A percentile compares a stretch with the other conserved stretches of the same genome.
Conservation (phyloP, 495 filamentous ascomycete genomes). For the Clohesyomyces aquaticus region DNA sequence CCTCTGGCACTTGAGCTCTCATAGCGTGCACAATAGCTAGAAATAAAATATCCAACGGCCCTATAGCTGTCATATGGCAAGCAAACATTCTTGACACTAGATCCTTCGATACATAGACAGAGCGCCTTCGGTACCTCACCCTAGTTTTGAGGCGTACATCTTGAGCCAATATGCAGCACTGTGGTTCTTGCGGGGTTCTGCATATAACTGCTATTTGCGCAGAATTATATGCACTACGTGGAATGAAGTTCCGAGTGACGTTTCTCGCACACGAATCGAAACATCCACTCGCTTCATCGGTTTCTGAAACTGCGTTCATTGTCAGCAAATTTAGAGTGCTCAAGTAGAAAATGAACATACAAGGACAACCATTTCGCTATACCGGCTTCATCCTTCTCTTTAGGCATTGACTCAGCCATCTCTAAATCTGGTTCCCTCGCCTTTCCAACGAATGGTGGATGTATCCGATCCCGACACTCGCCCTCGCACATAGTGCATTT, state of each 20-base stretch:
- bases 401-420: constrained; percentile 3
- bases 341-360: constrained; percentile 4
- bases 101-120: not conserved
- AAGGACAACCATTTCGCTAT: not conserved
- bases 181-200: too few relatives aligned
- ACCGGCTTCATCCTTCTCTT: not conserved
- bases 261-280: too few relatives aligned
- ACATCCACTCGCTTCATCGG: constrained; percentile 1
- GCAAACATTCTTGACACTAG: not conserved
- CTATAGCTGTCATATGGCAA: not conserved
- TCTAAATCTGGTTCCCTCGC: constrained; percentile 21
- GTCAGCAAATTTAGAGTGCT: not conserved
- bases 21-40: too few relatives aligned
- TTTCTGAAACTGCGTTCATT: not conserved
- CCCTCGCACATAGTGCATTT: constrained; percentile 31
- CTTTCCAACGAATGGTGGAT: constrained; percentile 25
- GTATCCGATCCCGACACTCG: constrained; percentile 32
- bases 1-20: too few relatives aligned
- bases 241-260: not conserved
- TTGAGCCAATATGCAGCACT: too few relatives aligned
- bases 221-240: not conserved
- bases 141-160: too few relatives aligned
- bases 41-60: too few relatives aligned
- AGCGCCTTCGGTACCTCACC: too few relatives aligned
- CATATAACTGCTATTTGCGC: too few relatives aligned